Conservation (phyloP, 2,329 filamentous ascomycete species). For the Ophiosphaerella korrae region DNA sequence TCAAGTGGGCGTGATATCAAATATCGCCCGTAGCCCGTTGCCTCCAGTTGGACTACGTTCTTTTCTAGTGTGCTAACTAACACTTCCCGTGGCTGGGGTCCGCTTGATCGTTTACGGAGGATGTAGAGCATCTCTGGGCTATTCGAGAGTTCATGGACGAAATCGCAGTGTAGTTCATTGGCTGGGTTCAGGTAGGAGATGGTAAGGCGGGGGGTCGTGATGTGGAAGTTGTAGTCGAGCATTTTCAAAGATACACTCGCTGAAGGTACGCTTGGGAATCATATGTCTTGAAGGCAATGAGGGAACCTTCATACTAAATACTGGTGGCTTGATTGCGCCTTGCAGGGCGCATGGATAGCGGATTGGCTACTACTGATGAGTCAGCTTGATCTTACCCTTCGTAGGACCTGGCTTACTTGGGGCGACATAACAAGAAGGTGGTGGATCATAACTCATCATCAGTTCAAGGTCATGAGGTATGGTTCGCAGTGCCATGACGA, state of each 20-base stretch:
- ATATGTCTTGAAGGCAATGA: too few species aligned
- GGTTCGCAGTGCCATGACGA: too few species aligned
- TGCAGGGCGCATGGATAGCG: too few species aligned
- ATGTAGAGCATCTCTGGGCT: conserved; percentile 9
- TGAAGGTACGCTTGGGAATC: too few species aligned
- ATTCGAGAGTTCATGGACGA: conserved; percentile 10
- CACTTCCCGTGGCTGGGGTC: conserved; percentile 3
- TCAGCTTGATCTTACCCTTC: too few species aligned
- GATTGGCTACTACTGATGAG: too few species aligned
- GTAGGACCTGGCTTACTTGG: too few species aligned
- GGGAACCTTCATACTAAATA: too few species aligned
- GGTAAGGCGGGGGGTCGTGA: conserved; percentile 57
- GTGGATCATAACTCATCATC: too few species aligned
- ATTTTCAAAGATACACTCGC: conserved; percentile 9
- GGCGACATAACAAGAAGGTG: too few species aligned
- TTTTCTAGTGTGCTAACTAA: conserved; percentile 20
- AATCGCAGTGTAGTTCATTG: conserved; percentile 20
- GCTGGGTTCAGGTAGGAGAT: conserved; percentile 22
- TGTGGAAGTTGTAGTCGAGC: conserved; percentile 69
- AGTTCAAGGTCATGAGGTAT: too few species aligned
- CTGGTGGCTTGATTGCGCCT: too few species aligned
- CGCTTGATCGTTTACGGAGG: neutral
- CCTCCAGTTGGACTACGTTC: conserved; percentile 11
- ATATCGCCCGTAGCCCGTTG: conserved; percentile 36
- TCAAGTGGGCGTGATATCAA: conserved; percentile 27